These are phyloP conservation scores for Dentipellis sp. DNA, from an alignment of 768 basidiomycete genomes.

Conservation along the genomic window DNA sequence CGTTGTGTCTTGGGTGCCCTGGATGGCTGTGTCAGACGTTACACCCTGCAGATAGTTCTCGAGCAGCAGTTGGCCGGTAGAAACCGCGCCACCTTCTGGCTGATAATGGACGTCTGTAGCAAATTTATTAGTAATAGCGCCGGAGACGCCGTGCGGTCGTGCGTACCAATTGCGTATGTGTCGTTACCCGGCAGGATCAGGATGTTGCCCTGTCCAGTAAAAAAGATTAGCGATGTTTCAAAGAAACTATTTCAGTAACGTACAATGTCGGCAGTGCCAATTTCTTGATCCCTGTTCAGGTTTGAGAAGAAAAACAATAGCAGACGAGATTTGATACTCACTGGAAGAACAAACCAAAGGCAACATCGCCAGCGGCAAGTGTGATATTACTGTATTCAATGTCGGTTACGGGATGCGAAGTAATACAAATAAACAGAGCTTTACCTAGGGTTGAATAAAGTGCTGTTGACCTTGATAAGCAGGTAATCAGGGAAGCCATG, in stretches of 20 bases:
- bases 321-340: not conserved
- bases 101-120: constrained; percentile 50
- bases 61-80: constrained; percentile 46
- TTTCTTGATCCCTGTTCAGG: constrained; percentile 29
- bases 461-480: constrained; percentile 55
- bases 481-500: constrained; percentile 59
- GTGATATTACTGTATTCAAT: not conserved
- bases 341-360: not conserved
- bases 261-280: constrained; percentile 53
- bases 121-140: not conserved
- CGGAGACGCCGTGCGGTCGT: not conserved
- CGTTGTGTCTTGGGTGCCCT: constrained; percentile 47
- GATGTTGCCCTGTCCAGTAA: constrained; percentile 33
- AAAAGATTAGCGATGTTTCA: constrained; percentile 1
- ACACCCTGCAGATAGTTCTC: constrained; percentile 65
- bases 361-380: not conserved
- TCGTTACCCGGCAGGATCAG: constrained; percentile 50
- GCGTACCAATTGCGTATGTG: constrained; percentile 44
- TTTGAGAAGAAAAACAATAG: not conserved
- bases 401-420: not conserved
- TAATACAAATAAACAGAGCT: not conserved
- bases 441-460: constrained; percentile 59
- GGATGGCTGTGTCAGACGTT: constrained; percentile 43
- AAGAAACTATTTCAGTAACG: constrained; percentile 7
- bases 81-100: constrained; percentile 42